Base-by-base conservation (phyloP, 1,284 basidiomycete species). In the Fomitopsis betulina region DNA sequence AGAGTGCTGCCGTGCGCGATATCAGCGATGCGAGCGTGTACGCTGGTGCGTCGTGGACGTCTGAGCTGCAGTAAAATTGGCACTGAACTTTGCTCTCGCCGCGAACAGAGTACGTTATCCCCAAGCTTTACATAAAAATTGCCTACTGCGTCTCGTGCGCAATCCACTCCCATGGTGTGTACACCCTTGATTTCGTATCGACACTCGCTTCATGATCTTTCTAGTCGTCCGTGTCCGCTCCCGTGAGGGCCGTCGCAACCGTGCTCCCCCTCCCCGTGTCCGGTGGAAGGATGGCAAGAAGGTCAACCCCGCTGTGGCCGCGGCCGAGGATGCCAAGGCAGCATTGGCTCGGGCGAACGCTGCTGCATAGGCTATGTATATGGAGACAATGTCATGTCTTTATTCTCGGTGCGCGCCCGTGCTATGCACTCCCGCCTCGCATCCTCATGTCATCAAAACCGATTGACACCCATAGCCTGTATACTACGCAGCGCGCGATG, bases 261-360 rank as follows among this genome's bases (percentile, higher is more conserved):
- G 95, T 76, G 89, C 91, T 2, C 97, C 96, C 64, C 96, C 96
- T 67, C 93, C 94, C 53, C 92, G 97, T 68, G 81, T 98, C 67
- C 85, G 97, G 72, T 99, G 94, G 95, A 96, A 96, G 80, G 95
- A 97, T 75, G 94, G 94, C 73, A 98, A 98, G 86, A 95, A 94
- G 85, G 87, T 95, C 72, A 86, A 86, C 77, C 82, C 84, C 59
- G 84, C 84, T 62, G 85, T 87, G 61, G 80, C 77, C 58, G 85
- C 84, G 65, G 82, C 82, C 64, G 76, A 77, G 65, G 76, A 76
- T 47, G 76, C 76, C 55, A 76, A 76, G 68, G 75, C 74, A 10
- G 69, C 70, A 5, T 70, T 69, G 53, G 70, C 70, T 62, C 66
- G 56, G 61, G 63, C 63, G 45, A 15, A 15, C 13, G 49, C 32